These are phyloP conservation scores for Phlyctochytrium bullatum DNA, from an alignment of 192 early-diverging fungal genomes.

Conservation along the genomic window DNA sequence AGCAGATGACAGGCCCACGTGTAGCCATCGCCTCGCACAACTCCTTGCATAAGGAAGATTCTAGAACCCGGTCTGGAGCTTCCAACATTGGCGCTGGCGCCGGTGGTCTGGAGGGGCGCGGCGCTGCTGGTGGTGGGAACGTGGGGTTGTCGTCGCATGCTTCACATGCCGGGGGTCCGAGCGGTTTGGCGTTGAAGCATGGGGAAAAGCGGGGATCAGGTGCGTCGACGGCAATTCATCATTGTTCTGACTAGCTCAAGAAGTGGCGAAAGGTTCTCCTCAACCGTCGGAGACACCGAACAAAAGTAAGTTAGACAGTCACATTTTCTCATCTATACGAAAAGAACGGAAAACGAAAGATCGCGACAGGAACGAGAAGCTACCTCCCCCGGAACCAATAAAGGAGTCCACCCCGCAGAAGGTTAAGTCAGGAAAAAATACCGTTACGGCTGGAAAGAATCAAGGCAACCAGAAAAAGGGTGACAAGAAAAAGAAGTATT, in stretches of 20 bases:
- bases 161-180: too few relatives aligned
- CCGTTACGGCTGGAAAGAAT: background rate
- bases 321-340: background rate
- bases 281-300: background rate
- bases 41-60: background rate
- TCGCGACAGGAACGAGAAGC: slow-evolving; percentile 9
- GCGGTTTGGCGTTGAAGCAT: too few relatives aligned
- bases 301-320: background rate
- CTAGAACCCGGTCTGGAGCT: background rate
- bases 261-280: background rate
- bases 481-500: slow-evolving; percentile 5
- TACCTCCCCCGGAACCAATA: background rate
- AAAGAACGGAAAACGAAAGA: slow-evolving; percentile 15
- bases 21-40: background rate
- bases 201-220: too few relatives aligned
- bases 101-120: background rate
- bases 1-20: slow-evolving; percentile 68
- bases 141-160: background rate
- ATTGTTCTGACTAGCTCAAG: background rate
- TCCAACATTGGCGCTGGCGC: background rate
- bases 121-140: background rate
- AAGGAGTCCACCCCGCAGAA: background rate
- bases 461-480: background rate
- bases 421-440: background rate
- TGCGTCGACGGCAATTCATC: too few relatives aligned